Evolutionary conservation across 306 rosid genomes (phyloP).

Genomic region (Acacia acuminata): DNA sequence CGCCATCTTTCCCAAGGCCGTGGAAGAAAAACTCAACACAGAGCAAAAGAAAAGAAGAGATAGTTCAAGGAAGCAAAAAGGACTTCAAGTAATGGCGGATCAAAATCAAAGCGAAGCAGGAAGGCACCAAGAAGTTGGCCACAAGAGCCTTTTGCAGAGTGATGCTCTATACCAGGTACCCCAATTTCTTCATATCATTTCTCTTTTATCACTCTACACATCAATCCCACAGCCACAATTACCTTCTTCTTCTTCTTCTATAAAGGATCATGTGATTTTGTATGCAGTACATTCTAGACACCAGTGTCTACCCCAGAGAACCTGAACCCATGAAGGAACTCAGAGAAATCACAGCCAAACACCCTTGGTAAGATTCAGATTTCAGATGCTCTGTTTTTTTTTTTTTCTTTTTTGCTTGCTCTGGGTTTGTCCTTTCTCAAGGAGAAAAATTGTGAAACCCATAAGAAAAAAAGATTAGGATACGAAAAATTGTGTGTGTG

Average conservation of each 20-base stretch:
- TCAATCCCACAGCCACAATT: background rate
- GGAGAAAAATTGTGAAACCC: background rate
- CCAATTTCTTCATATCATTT: background rate
- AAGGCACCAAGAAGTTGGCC: constrained; percentile 97
- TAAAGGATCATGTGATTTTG: constrained; percentile 7
- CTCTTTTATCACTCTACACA: background rate
- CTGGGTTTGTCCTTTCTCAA: background rate
- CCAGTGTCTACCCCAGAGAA: constrained; percentile 92
- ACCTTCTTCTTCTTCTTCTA: background rate
- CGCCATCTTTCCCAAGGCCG: constrained; percentile 2
- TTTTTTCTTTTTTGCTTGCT: background rate
- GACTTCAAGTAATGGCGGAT: constrained; percentile 61
- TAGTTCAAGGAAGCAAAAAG: background rate
- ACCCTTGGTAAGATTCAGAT: constrained; percentile 57
- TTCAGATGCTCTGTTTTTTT: background rate
- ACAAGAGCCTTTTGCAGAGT: constrained; percentile 93
- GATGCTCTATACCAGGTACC: constrained; percentile 92
- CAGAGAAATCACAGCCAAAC: constrained; percentile 90
- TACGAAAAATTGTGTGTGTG: background rate
- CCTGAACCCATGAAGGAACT: constrained; percentile 90
- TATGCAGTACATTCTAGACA: constrained; percentile 76
- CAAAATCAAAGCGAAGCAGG: constrained; percentile 56
- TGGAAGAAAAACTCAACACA: background rate
- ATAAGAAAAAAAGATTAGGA: background rate
- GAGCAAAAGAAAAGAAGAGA: constrained; percentile 13